These are phyloP conservation scores for Phaffomyces thermotolerans DNA, from an alignment of 805 yeast genomes.

Conservation along the genomic window DNA sequence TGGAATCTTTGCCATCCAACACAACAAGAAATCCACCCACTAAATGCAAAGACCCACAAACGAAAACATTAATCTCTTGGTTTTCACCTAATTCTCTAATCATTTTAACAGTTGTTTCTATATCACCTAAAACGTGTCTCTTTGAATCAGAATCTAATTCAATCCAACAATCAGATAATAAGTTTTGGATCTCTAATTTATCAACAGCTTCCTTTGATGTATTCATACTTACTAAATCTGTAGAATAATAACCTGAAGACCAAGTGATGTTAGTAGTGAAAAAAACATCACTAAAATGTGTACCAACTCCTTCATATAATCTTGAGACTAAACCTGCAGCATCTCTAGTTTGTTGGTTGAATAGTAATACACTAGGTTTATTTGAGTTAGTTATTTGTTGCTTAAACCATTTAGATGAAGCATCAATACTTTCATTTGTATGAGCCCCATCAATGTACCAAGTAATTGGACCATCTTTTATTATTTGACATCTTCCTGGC, in stretches of 20 bases:
- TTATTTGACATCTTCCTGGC: constrained; percentile 94
- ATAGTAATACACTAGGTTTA: constrained; percentile 49
- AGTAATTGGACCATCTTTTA: constrained; percentile 40
- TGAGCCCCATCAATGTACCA: constrained; percentile 97
- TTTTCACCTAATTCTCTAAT: constrained; percentile 28
- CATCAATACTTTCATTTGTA: constrained; percentile 77
- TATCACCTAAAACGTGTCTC: constrained; percentile 56
- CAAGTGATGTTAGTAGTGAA: constrained; percentile 92
- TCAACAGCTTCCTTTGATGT: constrained; percentile 75
- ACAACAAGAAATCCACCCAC: constrained; percentile 93
- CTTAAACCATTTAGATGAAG: constrained; percentile 77
- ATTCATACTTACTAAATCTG: constrained; percentile 81
- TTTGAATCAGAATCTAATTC: constrained; percentile 37
- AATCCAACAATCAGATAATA: constrained; percentile 65
- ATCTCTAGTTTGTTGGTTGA: constrained; percentile 94
- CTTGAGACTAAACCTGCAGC: constrained; percentile 55
- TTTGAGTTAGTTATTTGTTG: constrained; percentile 26
- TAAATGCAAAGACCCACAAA: constrained; percentile 87
- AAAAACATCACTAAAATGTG: constrained; percentile 64
- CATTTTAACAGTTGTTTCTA: constrained; percentile 63
- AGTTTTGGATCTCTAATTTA: constrained; percentile 71
- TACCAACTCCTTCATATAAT: constrained; percentile 38
- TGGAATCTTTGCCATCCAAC: constrained; percentile 38
- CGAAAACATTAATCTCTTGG: constrained; percentile 61
- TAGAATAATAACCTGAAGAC: constrained; percentile 71